These are phyloP conservation scores for Pichia sp. DNA, from an alignment of 1,139 yeast genomes.

Conservation along the genomic window DNA sequence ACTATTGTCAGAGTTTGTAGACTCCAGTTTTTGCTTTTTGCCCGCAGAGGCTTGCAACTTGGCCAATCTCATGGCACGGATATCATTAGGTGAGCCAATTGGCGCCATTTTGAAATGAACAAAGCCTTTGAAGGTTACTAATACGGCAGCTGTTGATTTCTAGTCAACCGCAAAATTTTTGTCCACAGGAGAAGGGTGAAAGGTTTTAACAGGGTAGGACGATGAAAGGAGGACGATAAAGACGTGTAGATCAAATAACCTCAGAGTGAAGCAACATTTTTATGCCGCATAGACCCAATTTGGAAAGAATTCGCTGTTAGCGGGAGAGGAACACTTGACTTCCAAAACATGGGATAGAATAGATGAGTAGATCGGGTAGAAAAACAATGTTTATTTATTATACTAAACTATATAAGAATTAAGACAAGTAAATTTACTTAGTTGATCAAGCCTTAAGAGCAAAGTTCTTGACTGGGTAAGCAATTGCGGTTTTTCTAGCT, in stretches of 20 bases:
- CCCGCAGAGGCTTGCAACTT: constrained; percentile 35
- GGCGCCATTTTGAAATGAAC: background rate
- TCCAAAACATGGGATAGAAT: no score
- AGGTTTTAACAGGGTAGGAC: background rate
- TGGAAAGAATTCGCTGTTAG: background rate
- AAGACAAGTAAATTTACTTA: constrained; percentile 1
- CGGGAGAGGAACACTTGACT: background rate
- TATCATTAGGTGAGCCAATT: constrained; percentile 36
- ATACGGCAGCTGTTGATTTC: no score
- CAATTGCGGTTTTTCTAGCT: constrained; percentile 86
- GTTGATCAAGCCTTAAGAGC: constrained; percentile 91
- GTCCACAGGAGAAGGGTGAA: background rate
- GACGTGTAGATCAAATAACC: background rate
- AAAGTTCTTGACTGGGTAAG: constrained; percentile 98
- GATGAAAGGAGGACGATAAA: background rate
- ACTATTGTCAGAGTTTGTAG: background rate
- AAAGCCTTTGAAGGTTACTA: background rate
- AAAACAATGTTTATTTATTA: constrained; percentile 5
- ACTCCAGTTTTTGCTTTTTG: constrained; percentile 8
- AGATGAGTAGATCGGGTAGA: background rate
- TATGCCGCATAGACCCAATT: constrained; percentile 1
- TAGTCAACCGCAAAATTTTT: background rate
- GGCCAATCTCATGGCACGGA: constrained; percentile 57
- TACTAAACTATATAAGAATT: constrained; percentile 13
- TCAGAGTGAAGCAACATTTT: background rate